A percentile compares a stretch with the other conserved stretches of the same genome.
These are phyloP conservation scores for Cryptosporidium felis DNA, from an alignment of 169 alveolate species.

Conservation along the genomic window DNA sequence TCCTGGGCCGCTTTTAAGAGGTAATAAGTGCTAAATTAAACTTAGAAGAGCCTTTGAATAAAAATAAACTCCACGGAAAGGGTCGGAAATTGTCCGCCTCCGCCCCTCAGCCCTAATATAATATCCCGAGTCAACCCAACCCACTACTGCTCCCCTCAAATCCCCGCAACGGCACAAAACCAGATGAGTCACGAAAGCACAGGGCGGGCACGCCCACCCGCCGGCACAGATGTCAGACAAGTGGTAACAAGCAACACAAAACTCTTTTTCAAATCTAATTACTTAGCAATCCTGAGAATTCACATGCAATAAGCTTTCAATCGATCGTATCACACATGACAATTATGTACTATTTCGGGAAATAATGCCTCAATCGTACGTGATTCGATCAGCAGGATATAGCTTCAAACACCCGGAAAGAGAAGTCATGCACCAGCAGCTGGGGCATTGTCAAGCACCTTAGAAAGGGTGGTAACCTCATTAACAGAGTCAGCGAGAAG, in stretches of 20 bases:
- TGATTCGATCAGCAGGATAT: constrained; percentile 7
- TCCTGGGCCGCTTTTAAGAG: too few species aligned
- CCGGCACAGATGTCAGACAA: too few species aligned
- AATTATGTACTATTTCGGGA: neutral
- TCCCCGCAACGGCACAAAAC: too few species aligned
- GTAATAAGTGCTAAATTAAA: too few species aligned
- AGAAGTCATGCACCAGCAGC: constrained; percentile 58
- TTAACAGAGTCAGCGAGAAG: constrained; percentile 31
- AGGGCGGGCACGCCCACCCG: neutral
- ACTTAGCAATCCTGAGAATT: neutral
- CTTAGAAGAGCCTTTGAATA: too few species aligned
- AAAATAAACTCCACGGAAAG: too few species aligned
- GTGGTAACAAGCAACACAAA: neutral
- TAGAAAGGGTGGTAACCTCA: constrained; percentile 23
- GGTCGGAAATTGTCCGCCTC: too few species aligned
- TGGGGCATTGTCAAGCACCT: constrained; percentile 49
- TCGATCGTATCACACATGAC: constrained; percentile 2
- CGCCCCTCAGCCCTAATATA: too few species aligned
- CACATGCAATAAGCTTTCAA: constrained; percentile 38
- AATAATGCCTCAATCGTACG: neutral
- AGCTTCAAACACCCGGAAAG: neutral
- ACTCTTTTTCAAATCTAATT: neutral
- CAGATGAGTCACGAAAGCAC: too few species aligned
- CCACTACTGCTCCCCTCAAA: too few species aligned
- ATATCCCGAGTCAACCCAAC: too few species aligned